Conservation (phyloP, 2,329 filamentous ascomycete species). For the Nemania sp. region DNA sequence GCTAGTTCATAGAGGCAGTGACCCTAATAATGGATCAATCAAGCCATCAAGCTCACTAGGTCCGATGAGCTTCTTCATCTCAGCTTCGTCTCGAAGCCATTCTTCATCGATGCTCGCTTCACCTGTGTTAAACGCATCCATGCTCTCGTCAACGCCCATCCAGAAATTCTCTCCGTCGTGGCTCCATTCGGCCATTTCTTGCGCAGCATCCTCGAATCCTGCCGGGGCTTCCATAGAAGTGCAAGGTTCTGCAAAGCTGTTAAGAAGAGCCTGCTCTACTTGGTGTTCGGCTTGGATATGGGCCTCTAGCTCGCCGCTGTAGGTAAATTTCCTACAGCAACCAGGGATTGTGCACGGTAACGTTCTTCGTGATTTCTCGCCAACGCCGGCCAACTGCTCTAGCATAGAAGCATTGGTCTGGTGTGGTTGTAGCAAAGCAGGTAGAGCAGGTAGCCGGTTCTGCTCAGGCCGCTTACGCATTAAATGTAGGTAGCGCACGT, state of each 20-base stretch:
- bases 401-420: constrained; percentile 40
- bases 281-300: constrained; percentile 46
- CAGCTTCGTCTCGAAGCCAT: constrained; percentile 50
- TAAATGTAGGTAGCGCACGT: constrained; percentile 81
- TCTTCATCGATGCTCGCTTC: constrained; percentile 43
- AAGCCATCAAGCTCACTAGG: constrained; percentile 29
- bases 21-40: constrained; percentile 32
- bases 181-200: constrained; percentile 17
- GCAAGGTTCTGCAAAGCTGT: constrained; percentile 8
- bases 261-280: constrained; percentile 28
- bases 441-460: constrained; percentile 1
- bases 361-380: constrained; percentile 46
- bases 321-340: constrained; percentile 52
- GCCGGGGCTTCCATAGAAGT: constrained; percentile 6
- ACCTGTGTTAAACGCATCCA: constrained; percentile 34
- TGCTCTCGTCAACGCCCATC: constrained; percentile 39
- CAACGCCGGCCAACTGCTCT: constrained; percentile 48
- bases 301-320: constrained; percentile 53
- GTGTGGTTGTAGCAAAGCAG: constrained; percentile 27
- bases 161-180: constrained; percentile 29
- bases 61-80: constrained; percentile 45
- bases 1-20: constrained; percentile 3
- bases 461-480: constrained; percentile 53
- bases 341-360: constrained; percentile 47
- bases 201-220: constrained; percentile 13